Base-by-base conservation (phyloP, 768 basidiomycete genomes). In the Hericium alpestre region DNA sequence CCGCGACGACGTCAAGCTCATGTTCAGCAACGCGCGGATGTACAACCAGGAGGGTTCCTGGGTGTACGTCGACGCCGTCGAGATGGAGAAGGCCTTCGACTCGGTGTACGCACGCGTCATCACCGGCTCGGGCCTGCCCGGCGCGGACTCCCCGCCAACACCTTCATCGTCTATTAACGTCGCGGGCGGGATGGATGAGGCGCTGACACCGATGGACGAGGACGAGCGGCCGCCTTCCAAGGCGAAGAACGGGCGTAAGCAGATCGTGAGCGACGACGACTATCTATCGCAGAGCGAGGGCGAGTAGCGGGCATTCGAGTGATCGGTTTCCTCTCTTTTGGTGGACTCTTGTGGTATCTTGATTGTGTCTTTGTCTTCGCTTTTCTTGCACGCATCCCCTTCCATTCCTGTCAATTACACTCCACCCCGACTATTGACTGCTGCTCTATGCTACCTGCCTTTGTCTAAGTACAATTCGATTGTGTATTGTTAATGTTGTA, bases 21-120 rank as follows among this genome's bases (percentile, higher is more conserved):
- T 99, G 87, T 97, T 94, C 71, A 79, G 82, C 69, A 98, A 98
- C 65, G 94, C 95, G 4, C 80, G 89, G 64, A 88, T 83, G 47
- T 98, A 92, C 76, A 97, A 97, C 69, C 86, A 88, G 69, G 92
- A 95, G 70, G 92, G 88, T 1, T 94, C 92, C 0, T 92, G 90
- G 88, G 93, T 96, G 39, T 95, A 93, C 70, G 77, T 88, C 59
- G 92, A 95, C 59, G 93, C 95, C 8, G 88, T 91, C 51, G 90
- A 92, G 73, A 91, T 94, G 88, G 88, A 95, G 72, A 89, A 87
- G 66, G 84, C 85, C 51, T 93, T 94, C 68, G 79, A 87, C 58
- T 75, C 81, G 25, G 74, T 84, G 9, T 91, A 85, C 65, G 78
- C 83, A 46, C 79, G 79, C 38, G 71, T 75, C 53, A 83, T 86